Evolutionary conservation across 345 rosid species (phyloP).

Genomic region (Boechera divaricarpa): DNA sequence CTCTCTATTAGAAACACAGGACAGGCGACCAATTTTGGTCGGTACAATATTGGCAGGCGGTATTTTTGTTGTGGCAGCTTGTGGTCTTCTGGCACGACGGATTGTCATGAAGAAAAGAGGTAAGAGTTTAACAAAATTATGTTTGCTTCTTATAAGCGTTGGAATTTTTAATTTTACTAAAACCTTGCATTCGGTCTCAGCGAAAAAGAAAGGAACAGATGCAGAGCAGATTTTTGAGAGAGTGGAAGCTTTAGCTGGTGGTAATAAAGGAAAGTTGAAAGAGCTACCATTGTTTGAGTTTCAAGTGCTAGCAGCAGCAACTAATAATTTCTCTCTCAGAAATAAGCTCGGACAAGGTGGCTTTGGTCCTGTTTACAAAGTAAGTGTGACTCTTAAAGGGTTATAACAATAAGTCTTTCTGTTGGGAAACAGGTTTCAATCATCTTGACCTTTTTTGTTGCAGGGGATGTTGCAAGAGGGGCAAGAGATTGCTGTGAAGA

Average conservation of each 20-base stretch:
- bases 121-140: slow-evolving; percentile 20
- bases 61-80: slow-evolving; percentile 35
- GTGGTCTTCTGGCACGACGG: slow-evolving; percentile 29
- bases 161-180: not conserved
- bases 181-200: slow-evolving; percentile 29
- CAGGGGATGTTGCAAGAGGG: slow-evolving; percentile 60
- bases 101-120: slow-evolving; percentile 37
- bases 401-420: not conserved
- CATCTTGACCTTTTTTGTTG: not conserved
- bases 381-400: slow-evolving; percentile 1
- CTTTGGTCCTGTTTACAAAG: slow-evolving; percentile 55
- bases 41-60: slow-evolving; percentile 35
- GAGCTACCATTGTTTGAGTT: slow-evolving; percentile 51
- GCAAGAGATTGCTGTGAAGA: slow-evolving; percentile 63
- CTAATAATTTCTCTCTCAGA: slow-evolving; percentile 41
- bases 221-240: slow-evolving; percentile 39
- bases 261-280: slow-evolving; percentile 44
- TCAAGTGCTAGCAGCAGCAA: slow-evolving; percentile 54
- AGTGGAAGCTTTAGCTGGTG: slow-evolving; percentile 50
- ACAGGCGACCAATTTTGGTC: slow-evolving; percentile 30
- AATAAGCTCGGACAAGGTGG: slow-evolving; percentile 64
- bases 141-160: slow-evolving; percentile 4
- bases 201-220: slow-evolving; percentile 34
- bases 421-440: not conserved
- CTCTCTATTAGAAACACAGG: slow-evolving; percentile 23